Evolutionary conservation across 225 moss, liverwort and hornwort genomes (phyloP).

Genomic region (Physcomitrium patens): DNA sequence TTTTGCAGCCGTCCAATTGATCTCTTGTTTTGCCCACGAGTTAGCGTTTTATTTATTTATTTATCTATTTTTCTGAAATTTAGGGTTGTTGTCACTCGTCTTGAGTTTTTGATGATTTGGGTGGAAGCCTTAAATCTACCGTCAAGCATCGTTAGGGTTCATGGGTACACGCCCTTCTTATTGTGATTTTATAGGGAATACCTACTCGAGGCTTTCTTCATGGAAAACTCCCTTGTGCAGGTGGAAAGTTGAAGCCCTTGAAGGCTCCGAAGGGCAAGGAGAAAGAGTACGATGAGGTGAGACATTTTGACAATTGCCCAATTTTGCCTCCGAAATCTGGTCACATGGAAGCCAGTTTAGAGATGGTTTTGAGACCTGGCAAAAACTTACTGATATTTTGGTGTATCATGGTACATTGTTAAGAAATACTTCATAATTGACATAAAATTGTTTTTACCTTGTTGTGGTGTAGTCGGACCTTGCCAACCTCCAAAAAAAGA

Average conservation of each 20-base stretch:
- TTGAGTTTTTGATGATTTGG: not conserved
- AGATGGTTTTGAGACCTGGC: not conserved
- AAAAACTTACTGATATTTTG: not conserved
- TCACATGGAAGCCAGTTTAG: not conserved
- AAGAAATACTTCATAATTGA: not conserved
- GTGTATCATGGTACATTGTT: not conserved
- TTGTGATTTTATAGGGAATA: not conserved
- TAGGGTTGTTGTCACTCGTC: not conserved
- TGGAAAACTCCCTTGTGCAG: slow-evolving; percentile 39
- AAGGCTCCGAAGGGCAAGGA: slow-evolving; percentile 92
- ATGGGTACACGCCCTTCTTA: not conserved
- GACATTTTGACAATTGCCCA: not conserved
- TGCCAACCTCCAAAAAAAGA: slow-evolving; percentile 73
- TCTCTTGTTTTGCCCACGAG: not conserved
- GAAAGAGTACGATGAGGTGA: slow-evolving; percentile 92
- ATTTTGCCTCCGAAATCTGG: not conserved
- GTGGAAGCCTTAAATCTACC: not conserved
- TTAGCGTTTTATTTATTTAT: not conserved
- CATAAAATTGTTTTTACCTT: not conserved
- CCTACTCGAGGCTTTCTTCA: slow-evolving; percentile 9
- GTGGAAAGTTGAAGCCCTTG: slow-evolving; percentile 95
- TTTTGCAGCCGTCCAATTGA: not conserved
- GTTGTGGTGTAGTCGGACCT: slow-evolving; percentile 54
- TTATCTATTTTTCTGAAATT: not conserved
- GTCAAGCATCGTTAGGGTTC: not conserved